Evolutionary conservation across 495 filamentous ascomycete species (phyloP), one percentile per base, ranked within the genome.

Genomic region (Apiosordaria backusii): DNA sequence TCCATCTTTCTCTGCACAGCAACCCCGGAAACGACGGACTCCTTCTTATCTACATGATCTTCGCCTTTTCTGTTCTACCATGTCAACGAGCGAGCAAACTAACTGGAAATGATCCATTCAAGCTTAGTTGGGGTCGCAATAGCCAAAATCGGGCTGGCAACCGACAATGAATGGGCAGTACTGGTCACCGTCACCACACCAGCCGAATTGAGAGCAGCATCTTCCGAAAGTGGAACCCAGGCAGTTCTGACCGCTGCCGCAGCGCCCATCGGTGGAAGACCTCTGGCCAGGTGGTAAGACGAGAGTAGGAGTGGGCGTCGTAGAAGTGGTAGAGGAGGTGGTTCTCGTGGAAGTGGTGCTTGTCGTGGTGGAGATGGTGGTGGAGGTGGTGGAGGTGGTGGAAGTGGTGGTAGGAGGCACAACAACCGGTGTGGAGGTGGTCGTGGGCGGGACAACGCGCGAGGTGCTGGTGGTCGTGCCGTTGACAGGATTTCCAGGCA

Each of bases 81-180:
- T 10, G 35, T 45, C 10, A 45, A 45, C 35, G 10, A 45, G 35
- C 7, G 35, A 13, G n/a, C n/a, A n/a, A n/a, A n/a, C n/a, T n/a
- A n/a, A n/a, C n/a, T n/a, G n/a, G n/a, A n/a, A n/a, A n/a, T n/a
- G n/a, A n/a, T n/a, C n/a, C n/a, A 45, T 13, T 55, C 9, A 7
- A 55, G n/a, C 52, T 55, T 55, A 55, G 4, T 19, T 55, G 16
- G 70, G 68, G 23, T 77, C 75, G 40, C 75, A 77, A n/a, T 70
- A 63, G 2, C 75, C 74, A 66, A 74, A 77, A 24, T 76, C 65
- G 2, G 69, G 52, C 67, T 77, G 75, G 64, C 75, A 77, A 0
- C 71, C 70, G 0, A 72, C 72, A 50, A 77, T 73, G 18, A 68
- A 72, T 1, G 69, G 67, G 67, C 83, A 86, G 70, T 81, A 86